Base-by-base conservation (phyloP, 495 filamentous ascomycete genomes). In the Choiromyces venosus region DNA sequence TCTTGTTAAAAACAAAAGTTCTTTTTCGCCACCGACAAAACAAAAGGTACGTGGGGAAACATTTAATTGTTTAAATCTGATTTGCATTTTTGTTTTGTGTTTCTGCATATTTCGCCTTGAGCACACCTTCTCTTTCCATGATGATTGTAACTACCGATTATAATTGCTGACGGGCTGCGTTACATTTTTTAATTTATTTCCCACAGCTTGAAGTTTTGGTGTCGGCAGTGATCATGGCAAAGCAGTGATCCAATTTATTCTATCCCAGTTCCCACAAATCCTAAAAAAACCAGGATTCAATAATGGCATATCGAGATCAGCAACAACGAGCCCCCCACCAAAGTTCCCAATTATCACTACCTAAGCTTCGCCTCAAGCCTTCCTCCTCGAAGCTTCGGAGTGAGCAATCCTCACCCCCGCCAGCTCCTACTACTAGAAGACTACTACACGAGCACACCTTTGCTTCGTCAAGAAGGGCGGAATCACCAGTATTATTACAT, bases 271-370 rank as follows among this genome's bases (percentile, higher is more conserved):
- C 25, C 25, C 52, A 61, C 52, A 61, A 12, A 77, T 67, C 75
- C 74, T 37, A 72, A 66, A 65, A 77, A 71, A 64, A 33, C 52
- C 25, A 33, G 52, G 25, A 33, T 65, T 77, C 44, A 40, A 77
- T 67, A 70, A 77, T 77, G 75, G 75, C 74, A 72, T 76, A 77
- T 56, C 69, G 67, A 67, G 75, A 77, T 67, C 69, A 68, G 67
- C 74, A 76, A 21, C 74, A 75, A 42, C 52, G 68, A 25, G 42
- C 72, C 35, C 75, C 76, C 44, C 39, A 70, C 69, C 74, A 77
- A 73, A 64, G 56, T 40, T 67, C 61, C 56, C 75, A 77, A 67
- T 42, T 77, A 67, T 76, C 75, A 44, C 66, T 77, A 64, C 75
- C 69, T 25, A 73, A 77, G 61, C 74, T 77, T 69, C 75, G 75